phyloP scores from a whole-genome alignment of 2,329 filamentous ascomycete species.

The Juglanconis sp. region DNA sequence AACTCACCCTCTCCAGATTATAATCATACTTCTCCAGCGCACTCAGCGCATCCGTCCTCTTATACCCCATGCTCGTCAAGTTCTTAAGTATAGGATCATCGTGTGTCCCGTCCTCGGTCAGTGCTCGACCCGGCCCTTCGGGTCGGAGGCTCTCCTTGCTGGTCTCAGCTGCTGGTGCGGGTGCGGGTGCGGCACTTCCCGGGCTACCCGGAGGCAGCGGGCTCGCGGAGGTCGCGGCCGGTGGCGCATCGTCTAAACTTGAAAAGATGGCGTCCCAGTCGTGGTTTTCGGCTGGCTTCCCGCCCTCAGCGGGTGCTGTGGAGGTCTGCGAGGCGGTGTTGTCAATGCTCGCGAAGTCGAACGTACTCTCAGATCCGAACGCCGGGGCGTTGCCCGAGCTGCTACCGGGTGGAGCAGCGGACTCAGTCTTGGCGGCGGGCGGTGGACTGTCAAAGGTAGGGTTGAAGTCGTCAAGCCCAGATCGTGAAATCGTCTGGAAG shows the following conservation, averaged over 20 bases:
- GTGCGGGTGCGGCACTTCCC: conserved; percentile 22
- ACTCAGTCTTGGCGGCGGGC: conserved; percentile 53
- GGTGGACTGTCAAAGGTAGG: conserved; percentile 74
- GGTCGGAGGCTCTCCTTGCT: conserved; percentile 22
- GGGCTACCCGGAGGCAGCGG: conserved; percentile 21
- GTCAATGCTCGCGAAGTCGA: conserved; percentile 53
- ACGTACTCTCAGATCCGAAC: conserved; percentile 55
- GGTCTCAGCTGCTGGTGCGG: conserved; percentile 23
- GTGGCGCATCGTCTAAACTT: conserved; percentile 59
- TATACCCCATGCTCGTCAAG: conserved; percentile 85
- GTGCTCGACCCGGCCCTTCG: conserved; percentile 54
- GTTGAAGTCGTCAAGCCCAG: conserved; percentile 74
- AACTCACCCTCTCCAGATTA: conserved; percentile 84
- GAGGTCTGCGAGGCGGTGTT: conserved; percentile 30
- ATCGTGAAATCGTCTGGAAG: conserved; percentile 70
- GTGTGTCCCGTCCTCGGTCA: conserved; percentile 72
- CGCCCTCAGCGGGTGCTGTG: conserved; percentile 34
- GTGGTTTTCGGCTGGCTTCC: conserved; percentile 52
- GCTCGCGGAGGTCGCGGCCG: conserved; percentile 24
- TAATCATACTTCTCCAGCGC: conserved; percentile 95
- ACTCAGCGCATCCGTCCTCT: conserved; percentile 66
- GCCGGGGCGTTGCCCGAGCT: conserved; percentile 17
- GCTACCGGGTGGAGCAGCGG: conserved; percentile 32
- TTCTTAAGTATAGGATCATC: conserved; percentile 91
- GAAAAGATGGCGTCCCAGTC: conserved; percentile 97